phyloP scores from a whole-genome alignment of 441 rosid genomes.

The Daphne laureola region DNA sequence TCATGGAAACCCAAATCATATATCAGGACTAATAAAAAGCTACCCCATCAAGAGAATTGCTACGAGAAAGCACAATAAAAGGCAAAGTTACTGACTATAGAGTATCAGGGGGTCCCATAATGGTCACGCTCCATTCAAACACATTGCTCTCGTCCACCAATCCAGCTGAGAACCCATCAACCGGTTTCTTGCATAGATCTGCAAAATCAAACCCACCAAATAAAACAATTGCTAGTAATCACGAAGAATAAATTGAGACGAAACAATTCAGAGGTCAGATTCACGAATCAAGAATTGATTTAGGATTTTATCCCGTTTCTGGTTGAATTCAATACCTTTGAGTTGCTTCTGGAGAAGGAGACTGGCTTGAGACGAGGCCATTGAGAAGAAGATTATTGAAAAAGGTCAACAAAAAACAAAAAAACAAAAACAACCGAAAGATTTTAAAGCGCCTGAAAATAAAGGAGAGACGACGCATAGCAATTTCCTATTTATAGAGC shows the following conservation, averaged over 20 bases:
- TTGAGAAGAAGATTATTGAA: too few relatives aligned
- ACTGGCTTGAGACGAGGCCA: slow-evolving; percentile 35
- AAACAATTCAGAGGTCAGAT: too few relatives aligned
- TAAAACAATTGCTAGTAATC: slow-evolving; percentile 6
- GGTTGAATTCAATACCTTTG: slow-evolving; percentile 33
- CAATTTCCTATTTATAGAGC: too few relatives aligned
- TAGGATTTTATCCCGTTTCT: too few relatives aligned
- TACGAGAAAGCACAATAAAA: slow-evolving; percentile 4
- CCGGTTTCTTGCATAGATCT: slow-evolving; percentile 75
- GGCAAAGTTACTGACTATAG: slow-evolving; percentile 37
- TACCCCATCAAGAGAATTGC: not conserved
- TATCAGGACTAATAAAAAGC: too few relatives aligned
- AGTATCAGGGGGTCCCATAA: slow-evolving; percentile 73
- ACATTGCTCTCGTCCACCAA: slow-evolving; percentile 57
- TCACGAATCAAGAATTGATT: too few relatives aligned
- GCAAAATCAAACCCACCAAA: slow-evolving; percentile 23
- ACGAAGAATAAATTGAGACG: too few relatives aligned
- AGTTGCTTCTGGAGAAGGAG: slow-evolving; percentile 70
- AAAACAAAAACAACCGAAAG: too few relatives aligned
- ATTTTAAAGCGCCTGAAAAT: too few relatives aligned
- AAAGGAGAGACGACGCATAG: too few relatives aligned
- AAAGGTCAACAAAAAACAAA: too few relatives aligned
- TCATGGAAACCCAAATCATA: not conserved
- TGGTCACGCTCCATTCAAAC: slow-evolving; percentile 65
- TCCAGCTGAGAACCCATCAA: slow-evolving; percentile 73